Base-by-base conservation (phyloP, 2,329 filamentous ascomycete species). In the Pestalotiopsis sp. region DNA sequence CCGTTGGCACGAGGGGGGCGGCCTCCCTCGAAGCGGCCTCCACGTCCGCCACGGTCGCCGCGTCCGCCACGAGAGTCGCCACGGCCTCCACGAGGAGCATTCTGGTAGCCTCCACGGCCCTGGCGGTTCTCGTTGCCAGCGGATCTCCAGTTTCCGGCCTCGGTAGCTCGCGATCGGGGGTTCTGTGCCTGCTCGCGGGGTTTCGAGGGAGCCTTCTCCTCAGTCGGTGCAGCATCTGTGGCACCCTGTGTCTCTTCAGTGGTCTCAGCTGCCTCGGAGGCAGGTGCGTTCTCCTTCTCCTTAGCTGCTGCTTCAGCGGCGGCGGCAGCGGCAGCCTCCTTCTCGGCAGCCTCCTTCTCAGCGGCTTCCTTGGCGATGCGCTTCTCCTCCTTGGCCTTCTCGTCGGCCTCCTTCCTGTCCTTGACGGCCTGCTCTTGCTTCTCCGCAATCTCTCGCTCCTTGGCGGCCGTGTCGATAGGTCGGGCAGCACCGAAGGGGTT, bases 401-500 rank as follows among this genome's bases (percentile, higher is more conserved):
- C 93, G 1, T 96, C 93, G 0, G 91, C 90, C 75, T 97, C 94
- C 78, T 91, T 93, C 88, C 97, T 97, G 80, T 96, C 91, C 72
- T 90, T 90, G 31, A 94, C 72, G 6, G 88, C 87, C 69, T 93
- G 85, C 76, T 92, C 85, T 73, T 92, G 88, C 87, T 94, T 97
- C 83, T 97, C 94, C 76, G 97, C 95, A 68, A 99, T 90, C 80
- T 97, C 91, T 75, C 91, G 92, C 84, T 98, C 95, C 73, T 93
- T 91, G 14, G 94, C 88, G 60, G 93, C 93, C 61, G 95, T 98
- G 82, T 99, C 95, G 75, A 98, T 97, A 67, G 96, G 96, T 71
- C 92, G 91, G 68, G 96, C 96, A 70, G 93, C 95, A 76, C 96
- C 96, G 79, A 99, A 99, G 56, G 94, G 94, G 80, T 92, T 98